Evolutionary conservation across 2,329 filamentous ascomycete genomes (phyloP).

Genomic region (Colletotrichum lentis): DNA sequence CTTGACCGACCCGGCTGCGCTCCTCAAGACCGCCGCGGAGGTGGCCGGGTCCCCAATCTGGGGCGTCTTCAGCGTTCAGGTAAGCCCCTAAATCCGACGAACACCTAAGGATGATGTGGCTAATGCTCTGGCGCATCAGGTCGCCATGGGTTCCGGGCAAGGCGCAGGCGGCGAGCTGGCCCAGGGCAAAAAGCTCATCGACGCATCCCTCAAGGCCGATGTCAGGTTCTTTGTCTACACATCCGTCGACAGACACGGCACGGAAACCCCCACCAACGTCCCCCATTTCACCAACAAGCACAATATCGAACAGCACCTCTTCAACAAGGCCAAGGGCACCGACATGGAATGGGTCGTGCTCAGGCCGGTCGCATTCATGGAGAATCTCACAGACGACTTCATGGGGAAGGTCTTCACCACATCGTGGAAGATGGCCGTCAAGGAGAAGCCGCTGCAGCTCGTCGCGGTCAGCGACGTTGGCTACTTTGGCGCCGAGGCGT

Average conservation of each 20-base stretch:
- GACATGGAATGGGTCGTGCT: conserved; percentile 50
- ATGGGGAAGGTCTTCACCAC: conserved; percentile 46
- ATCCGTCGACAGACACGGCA: conserved; percentile 67
- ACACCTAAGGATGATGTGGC: not conserved
- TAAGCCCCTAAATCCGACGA: conserved; percentile 41
- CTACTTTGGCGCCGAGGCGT: conserved; percentile 49
- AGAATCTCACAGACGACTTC: conserved; percentile 48
- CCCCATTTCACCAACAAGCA: conserved; percentile 70
- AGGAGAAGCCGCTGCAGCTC: conserved; percentile 48
- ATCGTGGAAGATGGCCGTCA: conserved; percentile 45
- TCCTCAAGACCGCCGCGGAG: conserved; percentile 57
- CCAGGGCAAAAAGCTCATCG: conserved; percentile 66
- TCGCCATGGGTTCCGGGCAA: conserved; percentile 42
- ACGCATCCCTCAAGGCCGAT: conserved; percentile 61
- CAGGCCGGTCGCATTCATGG: conserved; percentile 53
- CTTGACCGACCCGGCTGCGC: conserved; percentile 57
- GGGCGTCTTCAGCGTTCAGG: conserved; percentile 70
- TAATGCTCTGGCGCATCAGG: conserved; percentile 3
- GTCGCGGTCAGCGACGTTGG: conserved; percentile 51
- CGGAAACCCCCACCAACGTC: conserved; percentile 61
- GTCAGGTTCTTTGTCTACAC: conserved; percentile 69
- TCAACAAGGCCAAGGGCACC: conserved; percentile 48
- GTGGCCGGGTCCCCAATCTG: conserved; percentile 51
- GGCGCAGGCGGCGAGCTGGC: conserved; percentile 52
- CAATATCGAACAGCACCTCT: conserved; percentile 67